Evolutionary conservation across 768 basidiomycete species (phyloP).

Genomic region (Lyophyllum shimeji): DNA sequence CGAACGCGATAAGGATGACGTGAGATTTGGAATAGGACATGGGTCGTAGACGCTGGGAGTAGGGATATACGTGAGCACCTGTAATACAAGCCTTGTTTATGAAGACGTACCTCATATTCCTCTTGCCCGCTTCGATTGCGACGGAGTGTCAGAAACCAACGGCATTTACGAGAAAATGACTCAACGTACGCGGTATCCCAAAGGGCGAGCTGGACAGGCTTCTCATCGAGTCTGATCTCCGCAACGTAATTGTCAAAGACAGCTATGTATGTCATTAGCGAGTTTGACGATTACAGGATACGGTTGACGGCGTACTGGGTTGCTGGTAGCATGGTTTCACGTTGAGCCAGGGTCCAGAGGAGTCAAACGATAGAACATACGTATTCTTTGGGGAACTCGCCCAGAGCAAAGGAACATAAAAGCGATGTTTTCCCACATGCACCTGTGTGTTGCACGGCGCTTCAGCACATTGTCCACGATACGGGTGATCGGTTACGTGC

Average conservation of each 20-base stretch:
- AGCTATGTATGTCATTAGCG: conserved; percentile 46
- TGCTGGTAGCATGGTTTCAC: conserved; percentile 35
- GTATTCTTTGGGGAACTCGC: conserved; percentile 96
- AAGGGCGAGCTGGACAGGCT: conserved; percentile 93
- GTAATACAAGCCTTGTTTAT: not conserved
- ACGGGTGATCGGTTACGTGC: conserved; percentile 42
- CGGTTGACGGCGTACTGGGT: conserved; percentile 47
- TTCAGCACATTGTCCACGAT: conserved; percentile 19
- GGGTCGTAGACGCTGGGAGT: conserved; percentile 79
- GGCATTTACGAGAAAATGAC: conserved; percentile 8
- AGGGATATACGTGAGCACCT: conserved; percentile 6
- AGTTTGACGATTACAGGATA: conserved; percentile 14
- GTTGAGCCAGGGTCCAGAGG: conserved; percentile 9
- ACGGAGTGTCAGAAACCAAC: conserved; percentile 12
- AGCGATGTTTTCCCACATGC: conserved; percentile 97
- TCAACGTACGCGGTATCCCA: conserved; percentile 97
- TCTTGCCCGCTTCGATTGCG: conserved; percentile 78
- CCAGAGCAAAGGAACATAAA: conserved; percentile 87
- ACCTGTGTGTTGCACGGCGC: conserved; percentile 49
- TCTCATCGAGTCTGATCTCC: conserved; percentile 96
- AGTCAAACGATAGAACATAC: conserved; percentile 46
- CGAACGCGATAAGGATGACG: conserved; percentile 96
- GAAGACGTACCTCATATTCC: conserved; percentile 82
- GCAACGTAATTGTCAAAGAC: conserved; percentile 99
- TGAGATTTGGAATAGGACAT: conserved; percentile 98